Conservation (phyloP, 2,329 filamentous ascomycete species). For the Ilyonectria sp. region DNA sequence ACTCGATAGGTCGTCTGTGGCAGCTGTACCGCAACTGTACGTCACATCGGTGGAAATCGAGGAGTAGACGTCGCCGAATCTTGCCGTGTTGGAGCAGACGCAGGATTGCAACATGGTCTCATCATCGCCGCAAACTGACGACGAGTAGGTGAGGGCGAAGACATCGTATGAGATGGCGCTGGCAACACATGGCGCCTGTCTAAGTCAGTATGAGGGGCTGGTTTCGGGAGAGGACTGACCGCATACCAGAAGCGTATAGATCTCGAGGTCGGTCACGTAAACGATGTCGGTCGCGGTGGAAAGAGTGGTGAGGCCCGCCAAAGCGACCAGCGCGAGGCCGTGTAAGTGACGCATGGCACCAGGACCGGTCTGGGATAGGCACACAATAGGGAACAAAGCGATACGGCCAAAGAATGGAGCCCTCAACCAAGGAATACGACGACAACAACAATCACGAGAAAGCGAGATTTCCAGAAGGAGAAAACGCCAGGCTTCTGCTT, state of each 20-base stretch:
- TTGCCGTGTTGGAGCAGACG: slow-evolving; percentile 65
- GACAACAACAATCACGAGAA: slow-evolving; percentile 5
- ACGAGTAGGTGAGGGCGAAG: slow-evolving; percentile 57
- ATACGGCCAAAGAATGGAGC: slow-evolving; percentile 16
- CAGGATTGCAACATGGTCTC: slow-evolving; percentile 65
- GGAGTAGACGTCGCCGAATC: slow-evolving; percentile 56
- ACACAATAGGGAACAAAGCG: slow-evolving; percentile 7
- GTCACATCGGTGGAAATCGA: slow-evolving; percentile 58
- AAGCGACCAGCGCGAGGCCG: slow-evolving; percentile 26
- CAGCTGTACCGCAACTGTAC: slow-evolving; percentile 61
- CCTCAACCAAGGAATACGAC: slow-evolving; percentile 18
- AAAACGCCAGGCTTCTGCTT: slow-evolving; percentile 25
- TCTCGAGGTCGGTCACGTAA: slow-evolving; percentile 62
- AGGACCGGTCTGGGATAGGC: not conserved
- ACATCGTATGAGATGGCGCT: slow-evolving; percentile 62
- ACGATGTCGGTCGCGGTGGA: slow-evolving; percentile 49
- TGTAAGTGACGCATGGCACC: slow-evolving; percentile 42
- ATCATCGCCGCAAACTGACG: slow-evolving; percentile 57
- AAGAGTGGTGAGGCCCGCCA: slow-evolving; percentile 27
- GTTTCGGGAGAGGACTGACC: not conserved
- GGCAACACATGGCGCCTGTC: slow-evolving; percentile 67
- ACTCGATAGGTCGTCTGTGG: slow-evolving; percentile 64
- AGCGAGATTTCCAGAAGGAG: slow-evolving; percentile 26
- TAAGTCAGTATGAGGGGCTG: slow-evolving; percentile 12
- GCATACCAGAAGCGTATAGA: slow-evolving; percentile 60